Evolutionary conservation across 2,329 filamentous ascomycete species (phyloP).

Genomic region (Tolypocladium ophioglossoides): DNA sequence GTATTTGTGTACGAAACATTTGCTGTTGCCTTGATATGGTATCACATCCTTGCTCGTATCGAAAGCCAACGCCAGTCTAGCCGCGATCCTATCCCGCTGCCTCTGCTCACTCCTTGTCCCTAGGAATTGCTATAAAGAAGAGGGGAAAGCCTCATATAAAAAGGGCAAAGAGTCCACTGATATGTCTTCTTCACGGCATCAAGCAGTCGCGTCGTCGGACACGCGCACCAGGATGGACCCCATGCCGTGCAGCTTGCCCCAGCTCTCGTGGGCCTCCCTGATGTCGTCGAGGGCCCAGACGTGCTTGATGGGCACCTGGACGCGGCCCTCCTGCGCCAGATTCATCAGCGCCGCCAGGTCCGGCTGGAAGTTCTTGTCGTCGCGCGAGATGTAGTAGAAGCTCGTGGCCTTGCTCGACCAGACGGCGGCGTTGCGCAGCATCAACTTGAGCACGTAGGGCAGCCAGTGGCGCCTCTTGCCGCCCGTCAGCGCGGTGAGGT

Average conservation of each 20-base stretch:
- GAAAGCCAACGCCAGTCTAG: too few species aligned
- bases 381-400: constrained; percentile 25
- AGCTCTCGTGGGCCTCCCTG: constrained; percentile 24
- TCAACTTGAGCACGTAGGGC: constrained; percentile 21
- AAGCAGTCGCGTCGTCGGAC: background rate
- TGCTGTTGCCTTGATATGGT: too few species aligned
- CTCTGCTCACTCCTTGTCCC: too few species aligned
- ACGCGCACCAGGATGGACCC: constrained; percentile 24
- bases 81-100: too few species aligned
- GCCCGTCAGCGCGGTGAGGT: constrained; percentile 17
- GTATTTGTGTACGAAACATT: too few species aligned
- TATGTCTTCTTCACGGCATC: too few species aligned
- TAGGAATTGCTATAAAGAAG: too few species aligned
- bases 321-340: constrained; percentile 18
- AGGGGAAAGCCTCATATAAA: too few species aligned
- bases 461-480: constrained; percentile 22
- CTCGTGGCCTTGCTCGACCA: constrained; percentile 18
- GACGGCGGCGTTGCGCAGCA: constrained; percentile 16
- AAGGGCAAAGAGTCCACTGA: too few species aligned
- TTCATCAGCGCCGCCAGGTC: constrained; percentile 19
- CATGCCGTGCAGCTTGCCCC: constrained; percentile 22
- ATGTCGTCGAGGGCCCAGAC: constrained; percentile 30
- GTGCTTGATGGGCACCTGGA: constrained; percentile 25
- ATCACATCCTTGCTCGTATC: too few species aligned
- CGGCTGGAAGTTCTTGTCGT: constrained; percentile 19